Evolutionary conservation across 73 alveolate species (phyloP), one percentile per base, ranked within the genome.

Genomic region (Diophrys appendiculata): DNA sequence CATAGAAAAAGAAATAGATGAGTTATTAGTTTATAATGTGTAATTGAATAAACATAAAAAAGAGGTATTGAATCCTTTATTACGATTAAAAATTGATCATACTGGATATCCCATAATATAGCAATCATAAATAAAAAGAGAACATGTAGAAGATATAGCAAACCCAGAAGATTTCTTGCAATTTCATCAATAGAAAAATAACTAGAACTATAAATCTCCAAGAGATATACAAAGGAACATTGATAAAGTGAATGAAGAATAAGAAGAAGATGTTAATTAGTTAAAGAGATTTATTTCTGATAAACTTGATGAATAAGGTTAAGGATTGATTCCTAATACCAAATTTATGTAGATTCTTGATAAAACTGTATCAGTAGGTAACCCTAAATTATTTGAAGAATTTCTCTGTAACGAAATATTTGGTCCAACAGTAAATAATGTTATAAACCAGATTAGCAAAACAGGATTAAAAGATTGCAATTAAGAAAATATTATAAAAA

Each of bases 1-100:
- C 33, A 84, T 73, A 73, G 64, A 90, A 23, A 84, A 85, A 52
- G 86, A 91, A 13, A 93, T 78, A 54, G 94, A 94, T 73, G 78
- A 81, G 91, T 73, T 94, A 55, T 89, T 82, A 23, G 75, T 76
- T 67, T 70, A 81, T 11, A 28, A 79, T 65, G 65, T 67, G 27
- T 43, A 31, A 23, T 31, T 0, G 18, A 73, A 52, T 22, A 72
- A 54, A 3, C 73, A 53, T 26, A 56, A 56, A 25, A 69, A 73
- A 3, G 84, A 87, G 5, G 28, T 87, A 23, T 3, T 26, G 69
- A 28, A 84, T 76, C 98, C 98, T 55, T 77, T 91, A 54, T 54
- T 94, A 2, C 60, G 97, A 65, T 76, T 94, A 35, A 94, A 91
- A 84, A 91, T 94, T 29, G 96, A 94, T 78, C 81, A 87, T 72